These are phyloP conservation scores for Coemansia asiatica DNA, from an alignment of 192 early-diverging fungal genomes.

Conservation along the genomic window DNA sequence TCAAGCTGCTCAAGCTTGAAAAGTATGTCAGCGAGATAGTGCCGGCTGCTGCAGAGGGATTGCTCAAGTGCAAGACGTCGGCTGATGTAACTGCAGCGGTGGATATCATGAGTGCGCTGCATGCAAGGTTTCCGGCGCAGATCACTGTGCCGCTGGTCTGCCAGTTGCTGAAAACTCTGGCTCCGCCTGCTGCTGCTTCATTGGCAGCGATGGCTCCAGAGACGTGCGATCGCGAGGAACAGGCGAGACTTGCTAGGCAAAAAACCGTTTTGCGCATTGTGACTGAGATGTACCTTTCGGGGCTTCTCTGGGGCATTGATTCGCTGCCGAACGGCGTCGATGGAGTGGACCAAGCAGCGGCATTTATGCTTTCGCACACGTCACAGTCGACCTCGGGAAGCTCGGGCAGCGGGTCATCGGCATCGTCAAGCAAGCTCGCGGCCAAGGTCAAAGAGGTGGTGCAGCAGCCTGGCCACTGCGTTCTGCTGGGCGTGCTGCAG, in stretches of 20 bases:
- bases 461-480: conserved; percentile 51
- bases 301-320: conserved; percentile 62
- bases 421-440: conserved; percentile 14
- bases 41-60: conserved; percentile 74
- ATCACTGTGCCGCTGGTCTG: conserved; percentile 72
- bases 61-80: conserved; percentile 63
- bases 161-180: conserved; percentile 65
- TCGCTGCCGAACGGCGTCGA: conserved; percentile 24
- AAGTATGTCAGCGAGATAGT: conserved; percentile 96
- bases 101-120: conserved; percentile 79
- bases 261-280: conserved; percentile 68
- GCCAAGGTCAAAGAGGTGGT: conserved; percentile 39
- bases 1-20: conserved; percentile 85
- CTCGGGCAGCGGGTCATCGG: conserved; percentile 9
- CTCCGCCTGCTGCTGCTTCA: conserved; percentile 61
- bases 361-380: conserved; percentile 28
- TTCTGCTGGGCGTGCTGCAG: conserved; percentile 41
- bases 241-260: conserved; percentile 63
- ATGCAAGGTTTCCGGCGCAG: conserved; percentile 83
- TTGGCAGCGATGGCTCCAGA: conserved; percentile 65
- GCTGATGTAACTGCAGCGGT: conserved; percentile 79
- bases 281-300: conserved; percentile 80
- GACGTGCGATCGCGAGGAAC: conserved; percentile 87
- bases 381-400: background rate
- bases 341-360: conserved; percentile 34